These are phyloP conservation scores for Gentiana macrophylla DNA, from an alignment of 257 asterid species.

Conservation along the genomic window DNA sequence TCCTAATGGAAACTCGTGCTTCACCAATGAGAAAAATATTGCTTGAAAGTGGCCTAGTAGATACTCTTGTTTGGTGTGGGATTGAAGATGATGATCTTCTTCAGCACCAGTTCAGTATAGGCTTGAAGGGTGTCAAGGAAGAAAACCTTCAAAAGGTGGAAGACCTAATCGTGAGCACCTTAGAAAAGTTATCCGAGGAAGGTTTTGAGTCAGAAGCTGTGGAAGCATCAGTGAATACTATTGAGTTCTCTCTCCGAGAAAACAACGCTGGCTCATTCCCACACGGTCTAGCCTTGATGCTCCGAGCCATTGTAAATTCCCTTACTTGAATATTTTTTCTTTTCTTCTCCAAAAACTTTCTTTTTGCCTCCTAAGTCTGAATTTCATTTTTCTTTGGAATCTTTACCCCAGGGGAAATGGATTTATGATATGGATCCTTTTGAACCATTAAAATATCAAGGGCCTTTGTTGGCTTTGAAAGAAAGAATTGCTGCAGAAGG, in stretches of 20 bases:
- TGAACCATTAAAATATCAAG: conserved; percentile 84
- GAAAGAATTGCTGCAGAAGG: conserved; percentile 90
- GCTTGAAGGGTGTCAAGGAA: conserved; percentile 88
- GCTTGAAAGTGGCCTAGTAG: conserved; percentile 94
- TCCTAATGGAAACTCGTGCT: conserved; percentile 95
- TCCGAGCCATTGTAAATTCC: conserved; percentile 67
- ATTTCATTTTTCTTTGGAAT: conserved; percentile 5
- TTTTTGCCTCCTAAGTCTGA: conserved; percentile 15
- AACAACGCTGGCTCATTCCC: conserved; percentile 98
- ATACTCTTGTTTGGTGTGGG: conserved; percentile 96
- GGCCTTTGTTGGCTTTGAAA: conserved; percentile 75
- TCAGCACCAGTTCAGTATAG: conserved; percentile 95
- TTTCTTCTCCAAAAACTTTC: background rate
- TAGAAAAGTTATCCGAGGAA: conserved; percentile 63
- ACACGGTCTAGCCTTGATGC: conserved; percentile 96
- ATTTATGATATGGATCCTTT: conserved; percentile 94
- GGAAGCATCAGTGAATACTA: conserved; percentile 97
- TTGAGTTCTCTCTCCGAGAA: conserved; percentile 96
- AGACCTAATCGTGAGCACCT: conserved; percentile 51
- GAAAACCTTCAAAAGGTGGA: conserved; percentile 71
- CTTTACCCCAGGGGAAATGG: conserved; percentile 72
- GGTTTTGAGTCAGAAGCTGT: conserved; percentile 92
- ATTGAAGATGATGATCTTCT: conserved; percentile 84
- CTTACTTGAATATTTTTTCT: conserved; percentile 4
- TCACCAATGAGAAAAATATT: conserved; percentile 90